Evolutionary conservation across 2,329 filamentous ascomycete species (phyloP).

Genomic region (Claviceps pazoutovae): DNA sequence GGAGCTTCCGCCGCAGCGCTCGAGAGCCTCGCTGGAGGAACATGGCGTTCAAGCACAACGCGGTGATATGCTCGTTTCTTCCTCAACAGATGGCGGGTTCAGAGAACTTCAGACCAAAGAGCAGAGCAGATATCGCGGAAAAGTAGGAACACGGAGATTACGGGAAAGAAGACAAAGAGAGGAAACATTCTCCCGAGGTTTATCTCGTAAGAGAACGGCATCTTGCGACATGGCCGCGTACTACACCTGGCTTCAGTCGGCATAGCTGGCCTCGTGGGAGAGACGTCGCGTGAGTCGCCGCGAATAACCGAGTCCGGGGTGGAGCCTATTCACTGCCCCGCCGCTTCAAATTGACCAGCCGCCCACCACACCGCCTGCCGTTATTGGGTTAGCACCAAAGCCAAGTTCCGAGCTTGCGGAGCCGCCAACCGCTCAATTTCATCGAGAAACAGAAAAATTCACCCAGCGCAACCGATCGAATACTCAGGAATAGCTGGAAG

Average conservation of each 20-base stretch:
- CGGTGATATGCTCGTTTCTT: background rate
- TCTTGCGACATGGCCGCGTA: constrained; percentile 1
- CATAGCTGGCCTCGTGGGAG: constrained; percentile 17
- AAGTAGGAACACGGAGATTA: background rate
- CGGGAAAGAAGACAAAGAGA: background rate
- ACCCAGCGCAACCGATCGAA: background rate
- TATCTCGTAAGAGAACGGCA: background rate
- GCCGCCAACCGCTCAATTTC: background rate
- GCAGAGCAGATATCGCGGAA: background rate
- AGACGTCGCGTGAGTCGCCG: constrained; percentile 13
- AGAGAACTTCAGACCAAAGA: background rate
- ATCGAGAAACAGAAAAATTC: background rate
- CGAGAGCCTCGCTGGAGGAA: constrained; percentile 40
- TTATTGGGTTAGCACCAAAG: background rate
- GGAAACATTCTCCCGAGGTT: no score
- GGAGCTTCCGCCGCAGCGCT: constrained; percentile 37
- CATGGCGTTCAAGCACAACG: constrained; percentile 24
- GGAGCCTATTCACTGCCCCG: background rate
- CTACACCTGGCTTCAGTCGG: constrained; percentile 18
- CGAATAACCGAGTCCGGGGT: constrained; percentile 20
- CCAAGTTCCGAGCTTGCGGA: background rate
- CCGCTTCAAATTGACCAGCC: background rate
- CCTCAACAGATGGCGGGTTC: background rate
- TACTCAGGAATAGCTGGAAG: no score
- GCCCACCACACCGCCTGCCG: background rate